These are phyloP conservation scores for Halteria grandinella DNA, from an alignment of 73 alveolate species.

Conservation along the genomic window DNA sequence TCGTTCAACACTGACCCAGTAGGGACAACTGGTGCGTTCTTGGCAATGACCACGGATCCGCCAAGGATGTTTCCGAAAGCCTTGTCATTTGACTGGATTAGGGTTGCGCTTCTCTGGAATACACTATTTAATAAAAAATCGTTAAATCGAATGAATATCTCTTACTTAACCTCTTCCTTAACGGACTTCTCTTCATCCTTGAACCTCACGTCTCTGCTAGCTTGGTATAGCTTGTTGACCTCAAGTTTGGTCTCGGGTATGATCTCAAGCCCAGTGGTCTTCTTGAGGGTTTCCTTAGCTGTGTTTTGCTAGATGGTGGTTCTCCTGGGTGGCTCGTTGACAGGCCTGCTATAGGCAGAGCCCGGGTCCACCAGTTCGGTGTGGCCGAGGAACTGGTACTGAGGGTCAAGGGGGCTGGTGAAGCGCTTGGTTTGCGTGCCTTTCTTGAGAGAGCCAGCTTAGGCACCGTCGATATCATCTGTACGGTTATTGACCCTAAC, in stretches of 20 bases:
- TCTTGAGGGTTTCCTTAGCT: slow-evolving; percentile 12
- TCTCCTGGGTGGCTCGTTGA: too few species aligned
- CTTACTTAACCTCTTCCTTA: neutral
- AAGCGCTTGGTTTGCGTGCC: slow-evolving; percentile 83
- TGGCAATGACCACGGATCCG: too few species aligned
- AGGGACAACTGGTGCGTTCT: too few species aligned
- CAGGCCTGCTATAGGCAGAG: too few species aligned
- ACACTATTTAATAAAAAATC: too few species aligned
- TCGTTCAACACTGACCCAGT: slow-evolving; percentile 60
- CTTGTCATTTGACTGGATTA: too few species aligned
- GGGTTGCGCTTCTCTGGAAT: too few species aligned
- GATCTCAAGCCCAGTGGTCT: slow-evolving; percentile 16
- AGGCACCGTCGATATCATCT: slow-evolving; percentile 86
- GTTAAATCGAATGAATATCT: too few species aligned
- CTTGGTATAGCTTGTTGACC: slow-evolving; percentile 39
- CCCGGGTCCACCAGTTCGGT: slow-evolving; percentile 53
- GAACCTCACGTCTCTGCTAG: slow-evolving; percentile 57
- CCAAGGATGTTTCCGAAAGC: too few species aligned
- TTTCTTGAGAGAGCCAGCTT: slow-evolving; percentile 82
- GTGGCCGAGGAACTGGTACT: slow-evolving; percentile 62
- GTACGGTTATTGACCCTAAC: slow-evolving; percentile 63
- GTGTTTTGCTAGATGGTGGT: slow-evolving; percentile 19
- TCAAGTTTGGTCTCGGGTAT: slow-evolving; percentile 45
- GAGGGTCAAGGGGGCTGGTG: slow-evolving; percentile 80
- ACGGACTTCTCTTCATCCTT: neutral